Conservation (phyloP, 1,284 basidiomycete genomes). For the Psilocybe mexicana region DNA sequence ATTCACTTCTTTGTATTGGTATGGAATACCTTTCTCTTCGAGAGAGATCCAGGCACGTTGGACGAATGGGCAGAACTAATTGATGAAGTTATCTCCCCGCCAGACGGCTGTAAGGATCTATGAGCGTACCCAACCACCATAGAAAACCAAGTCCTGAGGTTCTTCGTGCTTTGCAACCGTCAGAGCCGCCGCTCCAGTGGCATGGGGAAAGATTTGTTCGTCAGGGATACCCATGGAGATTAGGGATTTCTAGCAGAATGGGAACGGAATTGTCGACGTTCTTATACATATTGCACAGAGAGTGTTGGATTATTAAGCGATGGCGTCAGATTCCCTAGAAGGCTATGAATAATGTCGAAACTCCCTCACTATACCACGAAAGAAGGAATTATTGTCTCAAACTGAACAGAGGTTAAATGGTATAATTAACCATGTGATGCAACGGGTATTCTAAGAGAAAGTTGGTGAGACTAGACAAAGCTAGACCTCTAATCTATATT, state of each 20-base stretch:
- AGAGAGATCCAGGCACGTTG: conserved; percentile 69
- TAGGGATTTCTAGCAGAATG: background rate
- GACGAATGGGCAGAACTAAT: conserved; percentile 68
- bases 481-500: conserved; percentile 8
- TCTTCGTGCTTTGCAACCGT: conserved; percentile 51
- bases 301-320: background rate
- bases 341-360: conserved; percentile 1
- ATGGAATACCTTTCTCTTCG: conserved; percentile 65
- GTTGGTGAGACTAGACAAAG: background rate
- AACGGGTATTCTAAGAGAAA: background rate
- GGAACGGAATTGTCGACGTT: conserved; percentile 4
- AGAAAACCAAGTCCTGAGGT: conserved; percentile 58
- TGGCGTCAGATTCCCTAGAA: conserved; percentile 3
- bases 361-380: background rate
- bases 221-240: conserved; percentile 44
- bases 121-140: conserved; percentile 56
- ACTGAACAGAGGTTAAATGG: too few relatives aligned
- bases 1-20: conserved; percentile 69
- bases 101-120: background rate
- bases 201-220: conserved; percentile 49
- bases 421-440: background rate
- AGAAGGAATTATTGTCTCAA: too few relatives aligned
- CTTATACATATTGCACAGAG: background rate
- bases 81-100: background rate
- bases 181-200: conserved; percentile 58